A percentile compares a stretch with the other conserved stretches of the same genome.
These are phyloP conservation scores for Bodo saltans DNA, from an alignment of 78 protist genomes.

Conservation along the genomic window DNA sequence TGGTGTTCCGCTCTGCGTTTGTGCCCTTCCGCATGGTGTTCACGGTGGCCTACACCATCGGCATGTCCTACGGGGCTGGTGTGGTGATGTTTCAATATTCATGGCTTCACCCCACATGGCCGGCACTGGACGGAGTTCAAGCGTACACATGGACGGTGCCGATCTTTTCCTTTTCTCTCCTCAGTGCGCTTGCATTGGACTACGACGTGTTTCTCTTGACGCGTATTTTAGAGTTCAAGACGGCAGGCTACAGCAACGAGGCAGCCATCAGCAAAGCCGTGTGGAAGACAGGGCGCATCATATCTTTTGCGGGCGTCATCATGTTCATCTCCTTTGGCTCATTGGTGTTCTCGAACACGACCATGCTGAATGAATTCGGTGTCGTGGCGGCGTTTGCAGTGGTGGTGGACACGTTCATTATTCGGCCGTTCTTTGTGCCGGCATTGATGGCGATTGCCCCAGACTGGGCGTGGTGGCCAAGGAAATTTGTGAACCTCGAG, in stretches of 20 bases:
- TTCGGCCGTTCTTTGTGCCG: conserved; percentile 37
- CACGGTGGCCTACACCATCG: conserved; percentile 27
- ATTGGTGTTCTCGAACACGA: neutral
- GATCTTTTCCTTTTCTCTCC: neutral
- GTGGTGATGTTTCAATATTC: neutral
- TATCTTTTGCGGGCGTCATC: conserved; percentile 38
- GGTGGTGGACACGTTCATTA: conserved; percentile 37
- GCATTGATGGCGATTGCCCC: neutral
- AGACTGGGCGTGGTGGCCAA: conserved; percentile 19
- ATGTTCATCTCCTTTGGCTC: conserved; percentile 39
- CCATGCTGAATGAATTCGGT: conserved; percentile 26
- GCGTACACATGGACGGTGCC: conserved; percentile 16
- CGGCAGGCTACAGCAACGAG: neutral
- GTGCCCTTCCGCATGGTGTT: conserved; percentile 25
- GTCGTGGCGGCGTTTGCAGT: conserved; percentile 11
- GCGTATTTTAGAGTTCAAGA: conserved; percentile 9
- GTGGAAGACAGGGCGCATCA: conserved; percentile 36
- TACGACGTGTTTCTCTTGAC: conserved; percentile 40
- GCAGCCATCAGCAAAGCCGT: conserved; percentile 4
- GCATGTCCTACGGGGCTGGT: neutral
- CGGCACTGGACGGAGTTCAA: neutral
- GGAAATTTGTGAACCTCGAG: neutral
- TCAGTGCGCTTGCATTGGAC: conserved; percentile 32
- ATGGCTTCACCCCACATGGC: neutral
- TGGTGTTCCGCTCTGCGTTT: conserved; percentile 28